Evolutionary conservation across 1,284 basidiomycete species (phyloP), one percentile per base, ranked within the genome.

Genomic region (Sporisorium scitamineum): DNA sequence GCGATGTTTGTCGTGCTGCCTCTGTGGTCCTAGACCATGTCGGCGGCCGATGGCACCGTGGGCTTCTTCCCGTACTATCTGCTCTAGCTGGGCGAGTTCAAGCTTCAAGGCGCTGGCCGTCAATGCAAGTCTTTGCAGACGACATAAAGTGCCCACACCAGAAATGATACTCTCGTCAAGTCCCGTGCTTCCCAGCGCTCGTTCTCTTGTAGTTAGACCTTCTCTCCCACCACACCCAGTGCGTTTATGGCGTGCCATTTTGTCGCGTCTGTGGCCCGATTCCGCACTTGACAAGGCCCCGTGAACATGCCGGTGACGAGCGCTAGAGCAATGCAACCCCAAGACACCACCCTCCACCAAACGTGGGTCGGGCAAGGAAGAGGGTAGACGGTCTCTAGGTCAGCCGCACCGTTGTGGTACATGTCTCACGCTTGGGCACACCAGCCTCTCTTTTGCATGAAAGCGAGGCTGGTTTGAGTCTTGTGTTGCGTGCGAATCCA

Each of bases 61-160:
- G 58, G 59, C 57, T 42, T 65, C 58, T 68, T 62, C 55, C 41
- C 52, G 52, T 50, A 56, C 59, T 56, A 60, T 71, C 74, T 76
- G 74, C 74, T 72, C 74, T 76, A 76, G 74, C 74, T 60, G 74
- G 74, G 74, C 74, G 74, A 76, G 69, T 76, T 69, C 26, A 65
- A 76, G 74, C 69, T 69, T 56, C n/a, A 76, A 61, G 55, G 69
- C 69, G 69, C 69, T 76, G 74, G 74, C 69, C 32, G 58, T 64
- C 59, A 22, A 14, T 42, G 55, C 61, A 37, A 27, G 20, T 27
- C 20, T 45, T 47, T 39, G 67, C 51, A 20, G 39, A 39, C 52
- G 70, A 71, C 63, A 56, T 44, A 66, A 76, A 76, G 68, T 65
- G 62, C 68, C 69, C 74, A 65, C 69, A 76, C 70, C 74, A 76